Evolutionary conservation across 805 yeast genomes (phyloP).

Genomic region (Hyphopichia homilentoma): DNA sequence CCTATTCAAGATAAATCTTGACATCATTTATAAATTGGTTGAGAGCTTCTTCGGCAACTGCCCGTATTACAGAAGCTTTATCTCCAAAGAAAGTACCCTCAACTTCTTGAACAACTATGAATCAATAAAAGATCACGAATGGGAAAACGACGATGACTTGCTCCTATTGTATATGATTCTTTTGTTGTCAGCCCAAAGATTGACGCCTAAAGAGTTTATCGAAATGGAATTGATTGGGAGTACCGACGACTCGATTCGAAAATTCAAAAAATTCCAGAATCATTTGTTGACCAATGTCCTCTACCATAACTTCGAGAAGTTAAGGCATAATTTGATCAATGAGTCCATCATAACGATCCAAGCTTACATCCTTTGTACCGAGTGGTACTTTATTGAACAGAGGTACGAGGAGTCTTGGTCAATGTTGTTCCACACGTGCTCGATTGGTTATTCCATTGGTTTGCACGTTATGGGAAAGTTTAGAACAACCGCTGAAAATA

Average conservation of each 20-base stretch:
- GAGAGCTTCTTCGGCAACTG: slow-evolving; percentile 40
- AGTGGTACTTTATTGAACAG: slow-evolving; percentile 46
- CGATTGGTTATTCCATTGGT: slow-evolving; percentile 50
- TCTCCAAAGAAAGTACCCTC: slow-evolving; percentile 28
- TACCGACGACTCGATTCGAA: slow-evolving; percentile 14
- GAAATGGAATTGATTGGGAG: slow-evolving; percentile 11
- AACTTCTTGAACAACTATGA: slow-evolving; percentile 36
- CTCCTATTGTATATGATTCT: slow-evolving; percentile 43
- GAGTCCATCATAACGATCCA: slow-evolving; percentile 48
- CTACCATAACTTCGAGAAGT: slow-evolving; percentile 38
- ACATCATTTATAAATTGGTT: slow-evolving; percentile 31
- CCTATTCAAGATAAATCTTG: slow-evolving; percentile 22
- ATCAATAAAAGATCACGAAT: slow-evolving; percentile 25
- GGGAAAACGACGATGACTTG: slow-evolving; percentile 50
- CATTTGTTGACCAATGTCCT: slow-evolving; percentile 21
- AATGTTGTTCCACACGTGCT: slow-evolving; percentile 45
- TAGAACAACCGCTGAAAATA: slow-evolving; percentile 11
- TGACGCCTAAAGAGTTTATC: slow-evolving; percentile 26
- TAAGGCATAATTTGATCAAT: slow-evolving; percentile 43
- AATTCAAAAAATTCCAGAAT: slow-evolving; percentile 14
- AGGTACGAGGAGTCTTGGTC: slow-evolving; percentile 52
- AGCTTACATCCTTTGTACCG: slow-evolving; percentile 49
- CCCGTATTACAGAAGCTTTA: slow-evolving; percentile 37
- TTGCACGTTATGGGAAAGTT: slow-evolving; percentile 42
- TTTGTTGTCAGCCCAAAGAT: slow-evolving; percentile 34